A percentile compares a stretch with the other conserved stretches of the same genome.
phyloP scores from a whole-genome alignment of 2,329 filamentous ascomycete genomes.

The Microdochium nivale region DNA sequence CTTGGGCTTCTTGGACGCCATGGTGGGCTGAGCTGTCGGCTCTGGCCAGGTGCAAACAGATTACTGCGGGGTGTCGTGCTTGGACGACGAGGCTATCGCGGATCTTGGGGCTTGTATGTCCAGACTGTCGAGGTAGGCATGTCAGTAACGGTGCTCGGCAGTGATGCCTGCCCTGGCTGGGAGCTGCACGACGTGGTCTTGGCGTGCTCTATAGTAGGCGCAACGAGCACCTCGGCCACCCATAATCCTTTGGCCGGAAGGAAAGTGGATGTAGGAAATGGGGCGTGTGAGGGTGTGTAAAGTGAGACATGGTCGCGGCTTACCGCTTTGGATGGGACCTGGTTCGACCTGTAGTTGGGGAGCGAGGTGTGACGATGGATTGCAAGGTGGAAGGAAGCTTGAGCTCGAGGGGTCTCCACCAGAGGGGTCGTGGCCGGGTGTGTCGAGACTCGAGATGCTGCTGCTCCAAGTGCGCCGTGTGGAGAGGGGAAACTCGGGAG shows the following conservation, averaged over 20 bases:
- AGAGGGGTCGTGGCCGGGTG: background rate
- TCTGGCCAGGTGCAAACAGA: background rate
- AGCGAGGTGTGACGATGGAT: background rate
- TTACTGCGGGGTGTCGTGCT: background rate
- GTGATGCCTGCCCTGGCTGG: background rate
- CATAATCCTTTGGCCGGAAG: too few relatives aligned
- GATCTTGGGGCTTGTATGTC: background rate
- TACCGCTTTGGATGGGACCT: background rate
- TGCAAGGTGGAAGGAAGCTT: background rate
- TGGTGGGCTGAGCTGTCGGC: conserved; percentile 20
- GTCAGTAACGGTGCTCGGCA: background rate
- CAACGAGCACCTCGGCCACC: too few relatives aligned
- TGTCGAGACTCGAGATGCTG: background rate
- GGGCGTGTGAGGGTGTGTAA: background rate
- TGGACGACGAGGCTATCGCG: background rate
- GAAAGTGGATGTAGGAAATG: too few relatives aligned
- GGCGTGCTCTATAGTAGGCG: too few relatives aligned
- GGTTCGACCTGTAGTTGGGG: too few relatives aligned
- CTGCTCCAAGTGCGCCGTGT: background rate
- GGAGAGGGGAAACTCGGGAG: background rate
- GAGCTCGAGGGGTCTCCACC: background rate
- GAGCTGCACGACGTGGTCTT: too few relatives aligned
- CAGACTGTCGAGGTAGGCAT: background rate
- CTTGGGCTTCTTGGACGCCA: conserved; percentile 55
- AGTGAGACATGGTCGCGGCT: background rate